phyloP scores from a whole-genome alignment of 176 grass and related monocot genomes.

The Raddia guianensis region DNA sequence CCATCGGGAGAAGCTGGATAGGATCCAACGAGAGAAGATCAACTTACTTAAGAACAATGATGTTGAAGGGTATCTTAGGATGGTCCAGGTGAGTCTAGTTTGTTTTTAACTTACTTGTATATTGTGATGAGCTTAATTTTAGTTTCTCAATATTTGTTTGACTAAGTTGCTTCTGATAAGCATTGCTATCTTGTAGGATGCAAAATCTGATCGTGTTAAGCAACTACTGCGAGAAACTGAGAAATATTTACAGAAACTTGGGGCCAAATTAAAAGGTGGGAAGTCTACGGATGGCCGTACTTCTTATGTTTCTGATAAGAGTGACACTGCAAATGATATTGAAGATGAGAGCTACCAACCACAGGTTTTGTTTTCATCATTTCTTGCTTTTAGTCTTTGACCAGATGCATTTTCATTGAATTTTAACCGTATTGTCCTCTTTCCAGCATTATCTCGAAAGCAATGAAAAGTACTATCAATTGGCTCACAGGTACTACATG shows the following conservation, averaged over 20 bases:
- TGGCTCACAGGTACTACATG: constrained; percentile 84
- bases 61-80: constrained; percentile 98
- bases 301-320: constrained; percentile 63
- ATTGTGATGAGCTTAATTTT: constrained; percentile 41
- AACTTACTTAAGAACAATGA: constrained; percentile 99
- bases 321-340: constrained; percentile 64
- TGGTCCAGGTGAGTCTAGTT: constrained; percentile 75
- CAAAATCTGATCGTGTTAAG: constrained; percentile 98
- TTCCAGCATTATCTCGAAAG: constrained; percentile 98
- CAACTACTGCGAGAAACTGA: constrained; percentile 97
- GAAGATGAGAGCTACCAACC: constrained; percentile 98
- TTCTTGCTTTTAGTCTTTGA: constrained; percentile 20
- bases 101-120: constrained; percentile 30
- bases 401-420: constrained; percentile 34
- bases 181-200: constrained; percentile 65
- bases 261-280: constrained; percentile 70
- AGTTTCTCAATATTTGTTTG: constrained; percentile 19
- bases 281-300: constrained; percentile 58
- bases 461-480: constrained; percentile 97
- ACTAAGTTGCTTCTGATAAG: constrained; percentile 29
- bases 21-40: constrained; percentile 97
- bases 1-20: constrained; percentile 92
- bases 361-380: constrained; percentile 51
- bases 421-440: constrained; percentile 39
- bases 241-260: constrained; percentile 96